phyloP scores from a whole-genome alignment of 1,139 yeast genomes.

The Nakaseomyces sp. region DNA sequence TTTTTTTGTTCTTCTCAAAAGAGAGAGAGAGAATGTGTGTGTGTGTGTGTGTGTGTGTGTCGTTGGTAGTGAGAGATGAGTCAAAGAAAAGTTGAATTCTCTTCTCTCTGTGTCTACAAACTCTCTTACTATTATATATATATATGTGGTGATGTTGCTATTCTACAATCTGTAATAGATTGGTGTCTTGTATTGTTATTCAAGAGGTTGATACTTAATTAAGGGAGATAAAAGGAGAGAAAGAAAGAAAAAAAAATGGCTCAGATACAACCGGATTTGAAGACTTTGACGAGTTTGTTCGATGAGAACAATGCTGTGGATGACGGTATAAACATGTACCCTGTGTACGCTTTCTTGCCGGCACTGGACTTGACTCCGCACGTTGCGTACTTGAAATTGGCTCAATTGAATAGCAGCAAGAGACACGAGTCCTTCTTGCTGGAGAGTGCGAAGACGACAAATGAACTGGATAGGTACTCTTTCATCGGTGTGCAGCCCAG shows the following conservation, averaged over 20 bases:
- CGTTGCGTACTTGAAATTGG: conserved; percentile 76
- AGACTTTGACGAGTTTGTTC: conserved; percentile 40
- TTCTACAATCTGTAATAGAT: no score
- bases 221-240: background rate
- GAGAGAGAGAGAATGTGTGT: no score
- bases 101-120: no score
- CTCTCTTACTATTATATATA: no score
- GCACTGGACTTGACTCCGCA: conserved; percentile 82
- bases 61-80: background rate
- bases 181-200: no score
- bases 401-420: conserved; percentile 53
- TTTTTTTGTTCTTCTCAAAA: background rate
- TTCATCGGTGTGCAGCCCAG: conserved; percentile 83
- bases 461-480: conserved; percentile 79
- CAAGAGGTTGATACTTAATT: background rate
- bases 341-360: conserved; percentile 65
- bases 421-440: conserved; percentile 68
- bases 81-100: background rate
- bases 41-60: no score
- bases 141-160: background rate
- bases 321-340: conserved; percentile 45
- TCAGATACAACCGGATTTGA: conserved; percentile 52
- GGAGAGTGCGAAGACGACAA: conserved; percentile 85
- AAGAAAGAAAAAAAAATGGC: background rate
- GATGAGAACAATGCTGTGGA: conserved; percentile 32